These are phyloP conservation scores for Cladosporium phlei DNA, from an alignment of 2,329 filamentous ascomycete species.

Conservation along the genomic window DNA sequence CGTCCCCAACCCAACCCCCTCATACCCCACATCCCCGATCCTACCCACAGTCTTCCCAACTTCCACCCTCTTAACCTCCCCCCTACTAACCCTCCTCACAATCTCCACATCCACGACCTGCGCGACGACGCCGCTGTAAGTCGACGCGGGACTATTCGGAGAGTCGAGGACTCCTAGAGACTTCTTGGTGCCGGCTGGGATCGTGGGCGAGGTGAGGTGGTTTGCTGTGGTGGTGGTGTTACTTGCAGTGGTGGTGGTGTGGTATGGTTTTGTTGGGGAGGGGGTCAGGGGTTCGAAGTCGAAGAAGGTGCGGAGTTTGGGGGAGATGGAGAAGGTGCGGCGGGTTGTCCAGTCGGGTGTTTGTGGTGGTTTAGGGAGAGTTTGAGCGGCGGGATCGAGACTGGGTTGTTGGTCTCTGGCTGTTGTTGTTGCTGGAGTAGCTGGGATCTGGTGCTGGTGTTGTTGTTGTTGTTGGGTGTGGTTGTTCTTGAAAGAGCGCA, in stretches of 20 bases:
- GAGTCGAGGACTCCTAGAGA: slow-evolving; percentile 3
- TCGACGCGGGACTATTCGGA: neutral
- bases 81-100: neutral
- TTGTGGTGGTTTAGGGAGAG: too few species aligned
- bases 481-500: too few species aligned
- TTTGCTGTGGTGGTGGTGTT: too few species aligned
- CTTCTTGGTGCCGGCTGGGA: neutral
- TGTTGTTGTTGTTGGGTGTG: too few species aligned
- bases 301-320: slow-evolving; percentile 10
- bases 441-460: too few species aligned
- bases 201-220: too few species aligned
- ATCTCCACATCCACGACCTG: neutral
- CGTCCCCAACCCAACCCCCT: slow-evolving; percentile 1
- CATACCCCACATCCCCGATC: neutral
- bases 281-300: neutral
- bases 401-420: too few species aligned
- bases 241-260: too few species aligned
- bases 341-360: too few species aligned
- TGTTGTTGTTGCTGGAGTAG: too few species aligned
- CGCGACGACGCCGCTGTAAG: slow-evolving; percentile 9
- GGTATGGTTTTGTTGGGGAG: neutral
- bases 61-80: slow-evolving; percentile 4
- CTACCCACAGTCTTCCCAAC: neutral
- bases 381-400: too few species aligned
- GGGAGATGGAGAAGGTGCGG: slow-evolving; percentile 8